Conservation (phyloP, 2,329 filamentous ascomycete species). For the Cercospora zeae-maydis region DNA sequence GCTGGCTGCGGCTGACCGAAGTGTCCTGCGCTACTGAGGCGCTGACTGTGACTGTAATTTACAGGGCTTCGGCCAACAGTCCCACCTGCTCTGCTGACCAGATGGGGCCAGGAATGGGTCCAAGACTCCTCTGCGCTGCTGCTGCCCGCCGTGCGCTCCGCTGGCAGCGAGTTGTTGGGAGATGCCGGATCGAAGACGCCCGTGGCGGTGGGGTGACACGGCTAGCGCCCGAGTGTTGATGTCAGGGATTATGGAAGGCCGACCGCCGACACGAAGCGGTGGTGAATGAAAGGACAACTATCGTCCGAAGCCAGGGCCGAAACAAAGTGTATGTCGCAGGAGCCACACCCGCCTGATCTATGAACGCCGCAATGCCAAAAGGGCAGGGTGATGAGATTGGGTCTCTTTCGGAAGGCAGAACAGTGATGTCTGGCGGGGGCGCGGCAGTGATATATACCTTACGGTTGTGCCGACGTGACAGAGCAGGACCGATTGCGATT, state of each 20-base stretch:
- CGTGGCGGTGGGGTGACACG: slow-evolving; percentile 6
- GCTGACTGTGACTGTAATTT: slow-evolving; percentile 2
- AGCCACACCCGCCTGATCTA: background rate
- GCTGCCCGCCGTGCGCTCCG: background rate
- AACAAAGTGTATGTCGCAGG: background rate
- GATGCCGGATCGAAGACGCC: background rate
- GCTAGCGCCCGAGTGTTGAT: slow-evolving; percentile 9
- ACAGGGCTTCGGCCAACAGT: background rate
- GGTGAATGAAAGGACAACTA: background rate
- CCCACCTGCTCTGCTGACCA: background rate
- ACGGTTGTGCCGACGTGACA: background rate
- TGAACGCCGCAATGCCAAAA: background rate
- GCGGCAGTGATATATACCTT: background rate
- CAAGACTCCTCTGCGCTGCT: background rate
- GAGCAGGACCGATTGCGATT: slow-evolving; percentile 2
- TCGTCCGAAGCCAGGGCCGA: background rate
- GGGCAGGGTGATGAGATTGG: background rate
- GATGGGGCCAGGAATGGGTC: background rate
- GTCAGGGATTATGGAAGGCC: slow-evolving; percentile 7
- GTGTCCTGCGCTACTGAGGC: slow-evolving; percentile 2
- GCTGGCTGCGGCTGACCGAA: slow-evolving; percentile 5
- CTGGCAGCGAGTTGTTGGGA: background rate
- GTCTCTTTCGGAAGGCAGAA: background rate
- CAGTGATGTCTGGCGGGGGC: background rate
- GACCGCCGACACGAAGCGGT: background rate